Evolutionary conservation across 805 yeast species (phyloP).

Genomic region (Kurtzmaniella cleridarum): DNA sequence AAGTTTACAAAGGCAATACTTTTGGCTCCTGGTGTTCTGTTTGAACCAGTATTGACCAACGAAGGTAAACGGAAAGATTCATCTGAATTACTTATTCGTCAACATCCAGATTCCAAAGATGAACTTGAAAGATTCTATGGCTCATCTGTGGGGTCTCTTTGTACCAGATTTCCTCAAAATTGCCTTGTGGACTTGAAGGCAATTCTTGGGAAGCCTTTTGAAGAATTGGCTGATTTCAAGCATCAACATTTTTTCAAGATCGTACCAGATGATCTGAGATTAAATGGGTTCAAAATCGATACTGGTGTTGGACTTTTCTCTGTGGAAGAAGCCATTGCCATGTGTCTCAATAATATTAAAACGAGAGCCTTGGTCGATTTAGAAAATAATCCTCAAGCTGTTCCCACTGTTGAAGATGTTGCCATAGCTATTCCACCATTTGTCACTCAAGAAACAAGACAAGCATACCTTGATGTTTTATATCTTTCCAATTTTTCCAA

Average conservation of each 20-base stretch:
- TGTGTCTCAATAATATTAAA: conserved; percentile 67
- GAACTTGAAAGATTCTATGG: conserved; percentile 74
- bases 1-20: conserved; percentile 82
- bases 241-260: conserved; percentile 50
- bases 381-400: conserved; percentile 46
- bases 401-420: conserved; percentile 52
- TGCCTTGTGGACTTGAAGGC: conserved; percentile 66
- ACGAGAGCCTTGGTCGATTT: conserved; percentile 60
- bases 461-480: conserved; percentile 67
- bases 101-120: conserved; percentile 22
- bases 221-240: conserved; percentile 43
- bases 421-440: conserved; percentile 77
- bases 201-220: conserved; percentile 59
- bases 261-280: conserved; percentile 31
- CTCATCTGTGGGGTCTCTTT: conserved; percentile 61
- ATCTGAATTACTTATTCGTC: conserved; percentile 66
- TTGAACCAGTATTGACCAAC: conserved; percentile 82
- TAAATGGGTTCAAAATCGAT: conserved; percentile 52
- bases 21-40: conserved; percentile 85
- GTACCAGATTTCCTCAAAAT: conserved; percentile 67
- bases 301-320: conserved; percentile 35
- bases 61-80: conserved; percentile 90
- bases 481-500: conserved; percentile 57
- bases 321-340: conserved; percentile 79
- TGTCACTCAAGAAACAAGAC: conserved; percentile 59